These are phyloP conservation scores for Clathrus columnatus DNA, from an alignment of 768 basidiomycete species.

Conservation along the genomic window DNA sequence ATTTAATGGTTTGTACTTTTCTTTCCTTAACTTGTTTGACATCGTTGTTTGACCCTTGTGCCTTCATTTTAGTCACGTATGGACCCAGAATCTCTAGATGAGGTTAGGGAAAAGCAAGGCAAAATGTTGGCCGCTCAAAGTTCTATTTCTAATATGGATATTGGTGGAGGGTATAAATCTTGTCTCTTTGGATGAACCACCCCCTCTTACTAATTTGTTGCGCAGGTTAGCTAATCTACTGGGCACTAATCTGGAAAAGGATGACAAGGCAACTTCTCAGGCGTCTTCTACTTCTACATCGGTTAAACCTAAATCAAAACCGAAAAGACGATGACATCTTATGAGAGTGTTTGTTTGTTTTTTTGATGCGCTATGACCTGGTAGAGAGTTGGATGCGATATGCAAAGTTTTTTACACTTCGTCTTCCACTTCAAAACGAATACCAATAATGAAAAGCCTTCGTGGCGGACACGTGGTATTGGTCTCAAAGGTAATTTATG, in stretches of 20 bases:
- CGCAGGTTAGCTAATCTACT: slow-evolving; percentile 3
- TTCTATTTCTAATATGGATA: slow-evolving; percentile 49
- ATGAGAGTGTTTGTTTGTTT: too few species aligned
- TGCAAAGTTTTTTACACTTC: too few species aligned
- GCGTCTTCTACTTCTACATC: not conserved
- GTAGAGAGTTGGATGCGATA: too few species aligned
- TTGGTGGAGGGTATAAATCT: slow-evolving; percentile 44
- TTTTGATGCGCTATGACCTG: too few species aligned
- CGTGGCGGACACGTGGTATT: not conserved
- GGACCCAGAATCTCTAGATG: slow-evolving; percentile 61
- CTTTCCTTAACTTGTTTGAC: not conserved
- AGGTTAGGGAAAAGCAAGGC: slow-evolving; percentile 52
- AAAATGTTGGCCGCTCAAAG: slow-evolving; percentile 47
- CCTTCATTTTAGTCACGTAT: slow-evolving; percentile 51
- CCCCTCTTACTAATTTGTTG: not conserved
- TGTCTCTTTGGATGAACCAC: not conserved
- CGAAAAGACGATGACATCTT: slow-evolving; percentile 5
- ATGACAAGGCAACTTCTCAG: not conserved
- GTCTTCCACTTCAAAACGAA: too few species aligned
- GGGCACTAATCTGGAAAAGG: not conserved
- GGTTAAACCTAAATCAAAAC: slow-evolving; percentile 3
- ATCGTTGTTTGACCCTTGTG: not conserved
- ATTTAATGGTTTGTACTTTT: slow-evolving; percentile 51
- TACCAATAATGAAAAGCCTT: too few species aligned
- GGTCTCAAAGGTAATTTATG: not conserved